Base-by-base conservation (phyloP, 306 rosid species). In the Vigna mungo region DNA sequence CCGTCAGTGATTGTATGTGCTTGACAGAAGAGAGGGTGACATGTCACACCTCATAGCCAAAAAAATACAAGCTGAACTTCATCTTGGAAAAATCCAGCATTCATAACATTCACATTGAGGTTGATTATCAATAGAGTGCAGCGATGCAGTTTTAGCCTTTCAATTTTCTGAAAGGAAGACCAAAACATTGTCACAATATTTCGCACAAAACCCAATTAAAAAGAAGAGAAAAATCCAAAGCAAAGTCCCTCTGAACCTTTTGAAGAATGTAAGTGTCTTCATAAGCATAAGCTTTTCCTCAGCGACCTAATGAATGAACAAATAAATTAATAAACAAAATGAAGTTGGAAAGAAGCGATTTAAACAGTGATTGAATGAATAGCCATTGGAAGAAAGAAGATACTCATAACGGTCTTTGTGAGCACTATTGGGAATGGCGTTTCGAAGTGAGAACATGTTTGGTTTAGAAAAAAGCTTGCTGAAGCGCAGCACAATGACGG, bases 251-350 rank as follows among this genome's bases (percentile, higher is more conserved):
- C 85, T 88, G 97, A 76, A 81, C 18, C 80, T 88, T 90, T 80
- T 85, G 96, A 77, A 90, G 91, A 70, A 92, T 71, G 79, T 94
- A 94, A 48, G 97, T 41, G 95, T 86, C 85, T 92, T 92, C 96
- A 94, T 92, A 71, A 92, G 79, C 83, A 87, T 68, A 39, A 92
- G 89, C 79, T 90, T 90, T 32, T 90, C 98, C 92, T 86, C 46
- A 88, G 78, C 9, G 87, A 75, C 80, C 98, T 92, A 76, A 76
- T 6, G 49, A 36, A 62, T 37, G 6, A 52, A 63, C 41, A 13
- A 44, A 48, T 25, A 34, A 60, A 7, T 21, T 15, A 76, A 65
- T 32, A 39, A 53, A 56, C 21, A 37, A 39, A 39, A 39, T 54
- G 36, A 80, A 54, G 47, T 8, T 6, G 37, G 6, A 2, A 48